A percentile compares a stretch with the other conserved stretches of the same genome.
Evolutionary conservation across 2,329 filamentous ascomycete genomes (phyloP).

Genomic region (Juglanconis oblonga): DNA sequence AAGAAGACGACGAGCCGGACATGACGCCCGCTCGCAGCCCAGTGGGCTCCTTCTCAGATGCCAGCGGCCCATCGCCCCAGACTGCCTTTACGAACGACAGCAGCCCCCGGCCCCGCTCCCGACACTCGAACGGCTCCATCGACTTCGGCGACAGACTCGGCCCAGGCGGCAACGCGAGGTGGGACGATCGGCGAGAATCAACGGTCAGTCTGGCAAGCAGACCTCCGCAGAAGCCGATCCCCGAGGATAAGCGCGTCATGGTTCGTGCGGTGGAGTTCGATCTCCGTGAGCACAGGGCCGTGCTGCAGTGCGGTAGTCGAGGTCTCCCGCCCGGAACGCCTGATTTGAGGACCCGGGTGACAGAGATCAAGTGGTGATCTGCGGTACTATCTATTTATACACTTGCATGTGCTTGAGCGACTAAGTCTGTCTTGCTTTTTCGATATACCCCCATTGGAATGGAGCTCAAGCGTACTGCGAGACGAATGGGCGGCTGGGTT

Average conservation of each 20-base stretch:
- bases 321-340: conserved; percentile 43
- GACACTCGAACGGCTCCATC: conserved; percentile 25
- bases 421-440: background rate
- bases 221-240: conserved; percentile 34
- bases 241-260: conserved; percentile 55
- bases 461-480: no score
- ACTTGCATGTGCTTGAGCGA: background rate
- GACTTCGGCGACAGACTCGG: conserved; percentile 37
- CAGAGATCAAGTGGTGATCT: conserved; percentile 47
- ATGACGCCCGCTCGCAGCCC: conserved; percentile 28
- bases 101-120: conserved; percentile 23
- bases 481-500: no score
- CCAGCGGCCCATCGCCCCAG: background rate
- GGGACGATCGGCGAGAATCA: conserved; percentile 29
- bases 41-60: conserved; percentile 12
- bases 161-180: conserved; percentile 43
- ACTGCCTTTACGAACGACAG: conserved; percentile 22
- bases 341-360: conserved; percentile 46
- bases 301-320: conserved; percentile 52
- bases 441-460: no score
- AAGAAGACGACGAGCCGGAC: conserved; percentile 36
- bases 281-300: conserved; percentile 47
- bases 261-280: conserved; percentile 56
- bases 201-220: conserved; percentile 23
- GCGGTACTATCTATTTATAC: background rate